A percentile compares a stretch with the other conserved stretches of the same genome.
Evolutionary conservation across 2,329 filamentous ascomycete genomes (phyloP).

Genomic region (Apiospora phragmitis): DNA sequence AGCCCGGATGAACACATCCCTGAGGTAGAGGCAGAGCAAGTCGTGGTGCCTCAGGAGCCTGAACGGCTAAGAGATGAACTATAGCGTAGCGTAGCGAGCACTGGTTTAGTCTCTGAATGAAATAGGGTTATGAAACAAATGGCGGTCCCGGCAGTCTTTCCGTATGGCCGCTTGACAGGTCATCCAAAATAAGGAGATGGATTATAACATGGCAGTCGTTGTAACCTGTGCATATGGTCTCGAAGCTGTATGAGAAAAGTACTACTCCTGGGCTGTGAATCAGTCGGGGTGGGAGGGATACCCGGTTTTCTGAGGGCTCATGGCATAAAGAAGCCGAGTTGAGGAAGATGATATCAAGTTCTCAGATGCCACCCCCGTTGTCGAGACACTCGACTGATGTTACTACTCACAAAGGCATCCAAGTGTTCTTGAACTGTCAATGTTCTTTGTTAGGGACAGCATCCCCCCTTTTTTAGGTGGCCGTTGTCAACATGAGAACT

Average conservation of each 20-base stretch:
- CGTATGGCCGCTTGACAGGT: background rate
- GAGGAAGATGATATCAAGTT: background rate
- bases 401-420: slow-evolving; percentile 1
- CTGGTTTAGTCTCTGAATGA: slow-evolving; percentile 4
- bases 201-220: background rate
- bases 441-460: background rate
- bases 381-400: background rate
- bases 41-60: background rate
- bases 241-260: background rate
- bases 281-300: background rate
- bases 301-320: background rate
- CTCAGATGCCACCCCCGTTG: background rate
- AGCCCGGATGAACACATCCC: background rate
- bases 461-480: background rate
- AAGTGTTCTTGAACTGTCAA: slow-evolving; percentile 3
- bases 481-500: background rate
- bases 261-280: background rate
- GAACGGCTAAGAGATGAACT: background rate
- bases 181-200: background rate
- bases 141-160: background rate
- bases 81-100: slow-evolving; percentile 7
- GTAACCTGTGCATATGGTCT: background rate
- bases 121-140: background rate
- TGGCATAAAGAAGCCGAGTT: slow-evolving; percentile 2
- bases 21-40: background rate